Evolutionary conservation across 495 filamentous ascomycete species (phyloP).

Genomic region (Chaetomium cochliodes): DNA sequence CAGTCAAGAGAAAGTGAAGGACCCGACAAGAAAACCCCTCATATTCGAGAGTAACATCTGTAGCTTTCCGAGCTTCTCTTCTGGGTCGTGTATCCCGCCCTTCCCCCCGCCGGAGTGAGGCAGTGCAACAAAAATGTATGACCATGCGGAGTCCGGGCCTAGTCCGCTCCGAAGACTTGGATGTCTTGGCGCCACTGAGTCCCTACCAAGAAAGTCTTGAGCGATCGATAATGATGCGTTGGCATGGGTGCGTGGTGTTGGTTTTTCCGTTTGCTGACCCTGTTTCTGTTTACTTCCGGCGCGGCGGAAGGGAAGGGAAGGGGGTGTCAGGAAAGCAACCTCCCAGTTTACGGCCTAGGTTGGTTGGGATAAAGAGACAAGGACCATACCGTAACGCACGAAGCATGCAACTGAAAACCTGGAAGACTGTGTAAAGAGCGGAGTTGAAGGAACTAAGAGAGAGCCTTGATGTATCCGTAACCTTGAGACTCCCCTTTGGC

Average conservation of each 20-base stretch:
- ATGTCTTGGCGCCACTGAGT: slow-evolving; percentile 9
- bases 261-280: background rate
- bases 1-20: background rate
- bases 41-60: background rate
- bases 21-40: slow-evolving; percentile 11
- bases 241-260: slow-evolving; percentile 1
- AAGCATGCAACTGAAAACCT: background rate
- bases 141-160: slow-evolving; percentile 8
- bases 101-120: slow-evolving; percentile 14
- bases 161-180: background rate
- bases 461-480: slow-evolving; percentile 2
- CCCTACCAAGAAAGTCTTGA: background rate
- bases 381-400: background rate
- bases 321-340: too few relatives aligned
- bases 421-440: background rate
- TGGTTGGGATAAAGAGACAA: background rate
- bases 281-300: slow-evolving; percentile 1
- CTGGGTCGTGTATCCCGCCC: background rate
- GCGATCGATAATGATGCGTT: background rate
- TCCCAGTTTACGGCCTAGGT: too few relatives aligned
- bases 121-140: slow-evolving; percentile 11
- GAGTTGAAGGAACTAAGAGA: background rate
- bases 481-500: background rate
- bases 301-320: too few relatives aligned
- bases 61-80: background rate